Conservation (phyloP, 345 rosid species). For the Syzygium jambos region DNA sequence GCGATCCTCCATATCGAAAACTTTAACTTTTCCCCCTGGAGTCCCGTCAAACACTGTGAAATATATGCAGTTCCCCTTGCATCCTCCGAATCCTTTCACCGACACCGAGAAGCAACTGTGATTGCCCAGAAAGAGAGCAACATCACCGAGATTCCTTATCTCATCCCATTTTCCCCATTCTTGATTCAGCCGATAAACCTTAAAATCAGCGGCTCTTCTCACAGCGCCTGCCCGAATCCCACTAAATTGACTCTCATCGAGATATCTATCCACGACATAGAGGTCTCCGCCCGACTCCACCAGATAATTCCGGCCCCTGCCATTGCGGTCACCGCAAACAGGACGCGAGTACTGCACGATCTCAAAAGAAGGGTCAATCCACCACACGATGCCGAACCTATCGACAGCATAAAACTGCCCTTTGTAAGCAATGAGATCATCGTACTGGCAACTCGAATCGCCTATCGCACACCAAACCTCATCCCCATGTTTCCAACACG, state of each 20-base stretch:
- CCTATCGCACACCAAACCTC: neutral
- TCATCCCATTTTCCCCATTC: constrained; percentile 28
- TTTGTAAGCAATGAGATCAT: neutral
- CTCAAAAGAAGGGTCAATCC: constrained; percentile 6
- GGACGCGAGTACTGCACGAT: neutral
- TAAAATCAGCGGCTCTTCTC: constrained; percentile 5
- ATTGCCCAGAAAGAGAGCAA: constrained; percentile 12
- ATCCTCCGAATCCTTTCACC: constrained; percentile 14
- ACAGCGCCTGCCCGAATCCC: neutral
- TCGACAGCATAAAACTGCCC: constrained; percentile 11
- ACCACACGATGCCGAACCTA: neutral
- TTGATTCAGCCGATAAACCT: constrained; percentile 25
- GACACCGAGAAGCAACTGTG: constrained; percentile 16
- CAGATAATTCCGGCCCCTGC: neutral
- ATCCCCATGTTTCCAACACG: constrained; percentile 3
- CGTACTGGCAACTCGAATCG: neutral
- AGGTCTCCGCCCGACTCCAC: constrained; percentile 9
- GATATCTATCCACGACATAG: constrained; percentile 2
- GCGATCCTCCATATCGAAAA: constrained; percentile 2
- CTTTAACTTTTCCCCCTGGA: neutral
- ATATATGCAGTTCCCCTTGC: constrained; percentile 1
- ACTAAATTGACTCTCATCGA: neutral
- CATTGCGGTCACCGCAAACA: neutral
- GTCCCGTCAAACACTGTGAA: neutral
- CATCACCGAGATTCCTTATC: constrained; percentile 14